Percentiles rank a stretch among this genome's conserved stretches.
phyloP scores from a whole-genome alignment of 352 stramenopile species.

The Phytophthora hybrid region DNA sequence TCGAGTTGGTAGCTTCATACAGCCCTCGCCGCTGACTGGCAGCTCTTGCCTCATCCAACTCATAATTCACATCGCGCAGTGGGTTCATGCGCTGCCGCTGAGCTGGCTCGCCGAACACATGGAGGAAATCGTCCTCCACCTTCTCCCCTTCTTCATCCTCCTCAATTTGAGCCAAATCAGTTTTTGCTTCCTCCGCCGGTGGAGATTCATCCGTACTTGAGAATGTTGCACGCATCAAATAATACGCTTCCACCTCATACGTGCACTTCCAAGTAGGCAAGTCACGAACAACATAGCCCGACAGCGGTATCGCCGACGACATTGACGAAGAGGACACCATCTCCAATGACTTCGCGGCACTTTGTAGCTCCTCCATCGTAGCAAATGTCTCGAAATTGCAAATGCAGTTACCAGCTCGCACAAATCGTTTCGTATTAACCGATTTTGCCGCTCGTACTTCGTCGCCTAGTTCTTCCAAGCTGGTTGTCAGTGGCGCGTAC shows the following conservation, averaged over 20 bases:
- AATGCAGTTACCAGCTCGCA: conserved; percentile 75
- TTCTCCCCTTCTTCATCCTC: conserved; percentile 76
- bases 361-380: conserved; percentile 73
- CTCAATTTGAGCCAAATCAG: conserved; percentile 45
- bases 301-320: conserved; percentile 57
- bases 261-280: conserved; percentile 89
- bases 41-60: conserved; percentile 81
- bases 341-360: conserved; percentile 48
- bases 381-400: conserved; percentile 88
- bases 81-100: conserved; percentile 64
- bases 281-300: conserved; percentile 86
- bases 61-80: conserved; percentile 77
- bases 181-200: conserved; percentile 25
- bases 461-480: conserved; percentile 81
- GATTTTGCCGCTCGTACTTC: conserved; percentile 73
- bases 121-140: conserved; percentile 83
- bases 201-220: conserved; percentile 64
- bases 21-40: conserved; percentile 80
- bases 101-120: conserved; percentile 69
- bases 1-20: conserved; percentile 89
- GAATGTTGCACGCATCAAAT: conserved; percentile 86
- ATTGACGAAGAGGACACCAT: conserved; percentile 48
- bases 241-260: conserved; percentile 90
- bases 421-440: conserved; percentile 85
- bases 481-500: conserved; percentile 84